These are phyloP conservation scores for Penicillium oxalicum DNA, from an alignment of 2,329 filamentous ascomycete species.

Conservation along the genomic window DNA sequence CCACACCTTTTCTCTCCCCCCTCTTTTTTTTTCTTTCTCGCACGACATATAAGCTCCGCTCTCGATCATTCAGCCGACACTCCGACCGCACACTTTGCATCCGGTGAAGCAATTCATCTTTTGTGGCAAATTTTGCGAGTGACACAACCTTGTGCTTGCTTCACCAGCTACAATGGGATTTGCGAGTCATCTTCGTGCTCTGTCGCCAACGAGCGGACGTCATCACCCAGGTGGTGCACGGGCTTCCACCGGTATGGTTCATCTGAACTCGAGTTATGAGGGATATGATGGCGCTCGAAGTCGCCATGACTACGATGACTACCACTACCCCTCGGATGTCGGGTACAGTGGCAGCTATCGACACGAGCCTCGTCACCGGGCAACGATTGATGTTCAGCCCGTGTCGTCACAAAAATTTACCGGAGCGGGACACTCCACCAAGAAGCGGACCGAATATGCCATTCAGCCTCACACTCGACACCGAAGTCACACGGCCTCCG, in stretches of 20 bases:
- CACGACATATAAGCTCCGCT: no score
- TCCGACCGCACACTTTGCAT: no score
- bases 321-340: conserved; percentile 27
- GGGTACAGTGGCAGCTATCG: conserved; percentile 26
- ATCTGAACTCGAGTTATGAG: conserved; percentile 31
- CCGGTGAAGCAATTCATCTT: no score
- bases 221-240: conserved; percentile 32
- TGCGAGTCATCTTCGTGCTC: conserved; percentile 28
- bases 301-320: conserved; percentile 25
- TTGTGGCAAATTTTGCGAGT: no score
- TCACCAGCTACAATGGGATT: conserved; percentile 23
- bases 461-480: conserved; percentile 28
- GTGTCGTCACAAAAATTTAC: conserved; percentile 30
- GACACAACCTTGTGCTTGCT: not conserved
- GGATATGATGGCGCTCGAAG: conserved; percentile 26
- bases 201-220: conserved; percentile 30
- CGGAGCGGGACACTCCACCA: conserved; percentile 27
- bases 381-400: conserved; percentile 29
- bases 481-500: conserved; percentile 32
- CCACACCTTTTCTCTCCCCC: not conserved
- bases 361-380: conserved; percentile 20
- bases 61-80: no score
- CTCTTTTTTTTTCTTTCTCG: no score
- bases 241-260: conserved; percentile 38
- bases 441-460: conserved; percentile 34